Conservation (phyloP, 2,329 filamentous ascomycete species). For the Beauveria australis region DNA sequence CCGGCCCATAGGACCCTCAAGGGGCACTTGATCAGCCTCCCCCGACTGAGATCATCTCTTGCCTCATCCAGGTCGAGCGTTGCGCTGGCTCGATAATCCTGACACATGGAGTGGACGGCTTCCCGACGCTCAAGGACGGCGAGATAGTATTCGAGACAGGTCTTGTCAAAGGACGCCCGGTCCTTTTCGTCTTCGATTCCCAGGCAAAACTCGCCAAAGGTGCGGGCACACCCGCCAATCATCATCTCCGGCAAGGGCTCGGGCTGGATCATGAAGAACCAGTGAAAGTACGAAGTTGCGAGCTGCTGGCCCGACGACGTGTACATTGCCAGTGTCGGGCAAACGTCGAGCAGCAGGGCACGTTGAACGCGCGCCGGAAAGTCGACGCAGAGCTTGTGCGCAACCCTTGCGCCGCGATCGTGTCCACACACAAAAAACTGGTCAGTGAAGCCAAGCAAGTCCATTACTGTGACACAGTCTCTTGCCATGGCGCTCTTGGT, state of each 20-base stretch:
- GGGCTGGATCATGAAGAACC: constrained; percentile 49
- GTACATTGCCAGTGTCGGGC: constrained; percentile 48
- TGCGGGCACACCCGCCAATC: constrained; percentile 28
- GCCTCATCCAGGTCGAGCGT: constrained; percentile 39
- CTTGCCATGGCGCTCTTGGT: constrained; percentile 41
- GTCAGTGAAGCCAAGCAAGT: constrained; percentile 26
- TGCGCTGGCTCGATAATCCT: constrained; percentile 44
- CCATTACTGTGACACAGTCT: constrained; percentile 39
- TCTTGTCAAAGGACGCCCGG: constrained; percentile 24
- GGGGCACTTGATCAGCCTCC: constrained; percentile 32
- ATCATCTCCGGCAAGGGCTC: constrained; percentile 42
- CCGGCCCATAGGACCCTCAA: constrained; percentile 38
- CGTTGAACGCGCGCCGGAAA: constrained; percentile 31
- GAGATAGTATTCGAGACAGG: constrained; percentile 33
- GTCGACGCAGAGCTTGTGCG: constrained; percentile 45
- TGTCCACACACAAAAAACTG: constrained; percentile 44
- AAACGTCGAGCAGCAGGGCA: constrained; percentile 43
- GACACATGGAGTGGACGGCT: constrained; percentile 40
- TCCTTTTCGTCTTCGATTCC: constrained; percentile 27
- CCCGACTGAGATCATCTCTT: constrained; percentile 29
- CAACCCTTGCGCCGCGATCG: constrained; percentile 48
- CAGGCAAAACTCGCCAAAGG: constrained; percentile 35
- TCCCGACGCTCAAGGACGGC: constrained; percentile 31
- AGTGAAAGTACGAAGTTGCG: constrained; percentile 47
- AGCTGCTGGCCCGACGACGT: constrained; percentile 32